Base-by-base conservation (phyloP, 352 stramenopile genomes). In the Globisporangium apiculatum region DNA sequence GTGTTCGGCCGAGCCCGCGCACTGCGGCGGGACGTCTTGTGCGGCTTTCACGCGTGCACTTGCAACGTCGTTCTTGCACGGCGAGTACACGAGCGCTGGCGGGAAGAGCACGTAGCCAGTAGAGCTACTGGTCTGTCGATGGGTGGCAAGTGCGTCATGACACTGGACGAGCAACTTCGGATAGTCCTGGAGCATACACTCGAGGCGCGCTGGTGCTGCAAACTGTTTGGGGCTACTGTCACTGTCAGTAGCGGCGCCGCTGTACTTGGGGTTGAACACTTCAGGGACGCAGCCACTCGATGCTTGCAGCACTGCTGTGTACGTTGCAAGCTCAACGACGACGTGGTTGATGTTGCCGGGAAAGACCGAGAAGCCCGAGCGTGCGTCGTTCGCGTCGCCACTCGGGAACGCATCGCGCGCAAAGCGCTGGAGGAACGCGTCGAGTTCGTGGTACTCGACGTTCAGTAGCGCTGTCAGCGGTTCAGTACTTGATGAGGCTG, bases 101-200 rank as follows among this genome's bases (percentile, higher is more conserved):
- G 74, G 74, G 55, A 88, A 90, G 46, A 76, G 66, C 48, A 89
- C 64, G 18, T 85, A 60, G 3, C 79, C 77, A 10, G 79, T 72
- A 0, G 35, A 57, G 24, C 8, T 15, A 42, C 35, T 41, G 52
- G 1, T 3, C 24, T 31, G 1, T 3, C 3, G 24, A 31, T 31
- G 24, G 24, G 24, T 31, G 24, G 24, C 24, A 31, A 31, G 24
- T 31, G 24, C 24, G 24, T 31, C 24, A 31, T 31, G 24, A 31
- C 24, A 31, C 24, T 31, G 24, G n/a, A 82, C 55, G 12, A 90
- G 48, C 42, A 88, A 60, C 66, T 87, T 86, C 6, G 80, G 80
- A 45, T 79, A 86, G 55, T 90, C 80, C 53, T 90, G 80, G 78
- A 90, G 86, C 80, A 90, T 90, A 60, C 80, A 88, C 52, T 90